Conservation (phyloP, 179 eudicot genomes). For the Spergularia azorica region DNA sequence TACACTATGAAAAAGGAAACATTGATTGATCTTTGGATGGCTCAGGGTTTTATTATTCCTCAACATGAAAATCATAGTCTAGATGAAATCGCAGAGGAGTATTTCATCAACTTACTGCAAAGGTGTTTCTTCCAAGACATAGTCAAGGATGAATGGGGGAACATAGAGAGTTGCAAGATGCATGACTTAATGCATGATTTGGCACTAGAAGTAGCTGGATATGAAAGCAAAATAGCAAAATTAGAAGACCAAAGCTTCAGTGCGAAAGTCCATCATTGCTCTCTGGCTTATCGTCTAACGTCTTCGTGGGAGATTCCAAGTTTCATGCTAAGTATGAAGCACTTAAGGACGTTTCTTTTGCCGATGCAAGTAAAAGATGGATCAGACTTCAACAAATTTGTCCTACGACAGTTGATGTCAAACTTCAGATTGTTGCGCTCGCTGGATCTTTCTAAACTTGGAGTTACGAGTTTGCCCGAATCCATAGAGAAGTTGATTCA, state of each 20-base stretch:
- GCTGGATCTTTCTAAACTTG: conserved; percentile 22
- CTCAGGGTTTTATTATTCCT: conserved; percentile 31
- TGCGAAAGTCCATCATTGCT: conserved; percentile 15
- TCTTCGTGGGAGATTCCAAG: conserved; percentile 13
- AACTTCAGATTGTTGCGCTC: conserved; percentile 21
- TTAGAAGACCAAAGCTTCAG: neutral
- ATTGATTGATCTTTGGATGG: conserved; percentile 34
- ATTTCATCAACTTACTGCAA: conserved; percentile 22
- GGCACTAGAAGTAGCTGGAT: conserved; percentile 23
- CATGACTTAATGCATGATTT: conserved; percentile 38
- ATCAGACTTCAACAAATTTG: conserved; percentile 9
- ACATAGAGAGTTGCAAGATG: conserved; percentile 15
- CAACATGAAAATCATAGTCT: neutral
- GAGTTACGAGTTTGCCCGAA: neutral
- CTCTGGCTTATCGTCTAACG: conserved; percentile 2
- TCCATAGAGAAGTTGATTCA: conserved; percentile 27
- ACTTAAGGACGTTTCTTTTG: conserved; percentile 22
- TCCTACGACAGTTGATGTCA: neutral
- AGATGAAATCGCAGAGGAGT: conserved; percentile 30
- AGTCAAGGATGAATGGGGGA: conserved; percentile 16
- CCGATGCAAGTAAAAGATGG: neutral
- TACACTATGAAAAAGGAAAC: neutral
- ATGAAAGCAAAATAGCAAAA: conserved; percentile 13
- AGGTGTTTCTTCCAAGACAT: conserved; percentile 35
- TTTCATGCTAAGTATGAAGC: conserved; percentile 11